phyloP scores from a whole-genome alignment of 352 stramenopile genomes.

The Phytopythium montanum region DNA sequence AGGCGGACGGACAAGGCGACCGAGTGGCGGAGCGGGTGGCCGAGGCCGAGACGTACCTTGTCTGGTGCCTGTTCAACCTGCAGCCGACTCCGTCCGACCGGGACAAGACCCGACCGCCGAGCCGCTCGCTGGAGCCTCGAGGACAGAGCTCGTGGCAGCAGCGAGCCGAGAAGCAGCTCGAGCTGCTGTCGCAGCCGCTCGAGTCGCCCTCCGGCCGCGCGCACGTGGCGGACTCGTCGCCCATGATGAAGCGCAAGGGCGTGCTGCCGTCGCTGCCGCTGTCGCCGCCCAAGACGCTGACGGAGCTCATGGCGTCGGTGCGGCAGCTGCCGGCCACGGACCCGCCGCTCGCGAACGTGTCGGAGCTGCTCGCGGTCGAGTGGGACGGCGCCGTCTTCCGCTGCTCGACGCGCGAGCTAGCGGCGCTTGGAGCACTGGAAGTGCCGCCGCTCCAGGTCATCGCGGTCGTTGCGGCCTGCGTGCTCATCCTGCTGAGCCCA shows the following conservation, averaged over 20 bases:
- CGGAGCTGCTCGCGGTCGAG: conserved; percentile 13
- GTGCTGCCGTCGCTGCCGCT: conserved; percentile 51
- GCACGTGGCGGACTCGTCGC: conserved; percentile 67
- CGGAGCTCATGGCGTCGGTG: conserved; percentile 50
- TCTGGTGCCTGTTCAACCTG: conserved; percentile 59
- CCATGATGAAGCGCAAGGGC: conserved; percentile 73
- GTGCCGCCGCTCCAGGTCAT: conserved; percentile 57
- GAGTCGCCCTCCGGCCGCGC: conserved; percentile 43
- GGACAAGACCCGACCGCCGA: background rate
- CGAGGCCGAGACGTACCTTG: conserved; percentile 58
- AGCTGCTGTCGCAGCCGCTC: conserved; percentile 64
- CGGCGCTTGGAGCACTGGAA: conserved; percentile 38
- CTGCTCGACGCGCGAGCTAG: conserved; percentile 39
- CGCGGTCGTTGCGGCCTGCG: conserved; percentile 49
- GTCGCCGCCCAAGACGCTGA: conserved; percentile 60
- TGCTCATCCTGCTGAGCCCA: conserved; percentile 71
- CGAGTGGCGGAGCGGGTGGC: conserved; percentile 39
- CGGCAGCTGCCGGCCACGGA: conserved; percentile 12
- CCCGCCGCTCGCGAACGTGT: background rate
- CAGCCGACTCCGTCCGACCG: conserved; percentile 8
- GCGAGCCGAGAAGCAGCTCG: conserved; percentile 61
- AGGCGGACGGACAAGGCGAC: conserved; percentile 2
- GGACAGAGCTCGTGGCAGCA: conserved; percentile 42
- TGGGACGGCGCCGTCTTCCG: conserved; percentile 39
- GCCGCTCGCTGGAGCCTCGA: background rate